These are phyloP conservation scores for Cladosporium sp. DNA, from an alignment of 2,329 filamentous ascomycete genomes.

Conservation along the genomic window DNA sequence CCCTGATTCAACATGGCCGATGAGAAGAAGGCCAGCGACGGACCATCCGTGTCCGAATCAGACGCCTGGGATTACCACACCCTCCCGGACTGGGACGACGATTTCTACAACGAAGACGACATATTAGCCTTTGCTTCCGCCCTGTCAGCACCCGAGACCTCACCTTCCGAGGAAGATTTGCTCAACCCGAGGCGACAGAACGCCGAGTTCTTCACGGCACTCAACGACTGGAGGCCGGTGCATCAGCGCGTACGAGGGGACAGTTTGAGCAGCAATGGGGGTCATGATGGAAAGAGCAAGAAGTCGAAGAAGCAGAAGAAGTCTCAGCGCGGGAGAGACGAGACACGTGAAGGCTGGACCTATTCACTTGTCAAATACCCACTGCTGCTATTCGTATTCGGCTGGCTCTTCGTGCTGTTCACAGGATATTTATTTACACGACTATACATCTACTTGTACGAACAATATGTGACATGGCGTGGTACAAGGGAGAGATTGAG, in stretches of 20 bases:
- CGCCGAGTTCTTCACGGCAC: conserved; percentile 69
- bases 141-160: conserved; percentile 71
- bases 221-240: conserved; percentile 94
- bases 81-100: conserved; percentile 74
- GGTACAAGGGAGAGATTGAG: conserved; percentile 71
- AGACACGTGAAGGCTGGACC: conserved; percentile 89
- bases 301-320: conserved; percentile 37
- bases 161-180: conserved; percentile 58
- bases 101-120: conserved; percentile 72
- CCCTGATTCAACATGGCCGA: conserved; percentile 37
- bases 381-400: conserved; percentile 71
- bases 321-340: conserved; percentile 62
- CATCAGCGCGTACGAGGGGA: conserved; percentile 60
- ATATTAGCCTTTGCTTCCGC: conserved; percentile 76
- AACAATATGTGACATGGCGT: conserved; percentile 86
- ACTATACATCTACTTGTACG: conserved; percentile 87
- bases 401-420: conserved; percentile 74
- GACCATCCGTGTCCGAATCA: conserved; percentile 40
- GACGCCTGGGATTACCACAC: conserved; percentile 60
- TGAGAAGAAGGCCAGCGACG: conserved; percentile 43
- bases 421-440: conserved; percentile 75
- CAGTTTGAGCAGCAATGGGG: conserved; percentile 31
- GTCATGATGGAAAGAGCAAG: conserved; percentile 24
- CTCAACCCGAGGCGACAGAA: conserved; percentile 40
- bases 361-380: conserved; percentile 92